Conservation (phyloP, 2,329 filamentous ascomycete genomes). For the Sporothrix protearum region DNA sequence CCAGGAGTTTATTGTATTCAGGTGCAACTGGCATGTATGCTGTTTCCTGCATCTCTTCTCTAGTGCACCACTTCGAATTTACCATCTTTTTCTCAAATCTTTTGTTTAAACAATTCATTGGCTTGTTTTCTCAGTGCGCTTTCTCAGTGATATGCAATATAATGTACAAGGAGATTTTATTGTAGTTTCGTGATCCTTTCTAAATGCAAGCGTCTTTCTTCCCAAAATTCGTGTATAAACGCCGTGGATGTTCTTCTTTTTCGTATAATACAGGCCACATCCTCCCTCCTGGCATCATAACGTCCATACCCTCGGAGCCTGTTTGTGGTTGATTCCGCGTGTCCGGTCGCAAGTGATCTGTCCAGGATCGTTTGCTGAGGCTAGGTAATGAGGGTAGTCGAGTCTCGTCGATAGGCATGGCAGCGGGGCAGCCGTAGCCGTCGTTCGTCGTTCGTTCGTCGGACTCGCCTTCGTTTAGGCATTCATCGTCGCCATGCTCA, state of each 20-base stretch:
- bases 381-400: no score
- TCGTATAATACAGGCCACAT: conserved; percentile 3
- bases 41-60: background rate
- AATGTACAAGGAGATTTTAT: conserved; percentile 17
- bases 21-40: background rate
- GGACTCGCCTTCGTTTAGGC: conserved; percentile 38
- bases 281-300: background rate
- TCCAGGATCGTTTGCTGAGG: background rate
- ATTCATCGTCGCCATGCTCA: conserved; percentile 81
- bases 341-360: background rate
- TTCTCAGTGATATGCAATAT: background rate
- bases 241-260: background rate
- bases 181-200: conserved; percentile 1
- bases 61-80: background rate
- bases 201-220: background rate
- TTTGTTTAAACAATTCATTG: no score
- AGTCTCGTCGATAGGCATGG: background rate
- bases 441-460: background rate
- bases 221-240: conserved; percentile 3
- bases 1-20: background rate
- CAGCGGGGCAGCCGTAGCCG: background rate
- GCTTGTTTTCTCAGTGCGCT: background rate
- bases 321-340: background rate
- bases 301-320: background rate
- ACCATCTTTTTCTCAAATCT: background rate